Evolutionary conservation across 2,329 filamentous ascomycete species (phyloP).

Genomic region (Pyrenophora tritici-repentis): DNA sequence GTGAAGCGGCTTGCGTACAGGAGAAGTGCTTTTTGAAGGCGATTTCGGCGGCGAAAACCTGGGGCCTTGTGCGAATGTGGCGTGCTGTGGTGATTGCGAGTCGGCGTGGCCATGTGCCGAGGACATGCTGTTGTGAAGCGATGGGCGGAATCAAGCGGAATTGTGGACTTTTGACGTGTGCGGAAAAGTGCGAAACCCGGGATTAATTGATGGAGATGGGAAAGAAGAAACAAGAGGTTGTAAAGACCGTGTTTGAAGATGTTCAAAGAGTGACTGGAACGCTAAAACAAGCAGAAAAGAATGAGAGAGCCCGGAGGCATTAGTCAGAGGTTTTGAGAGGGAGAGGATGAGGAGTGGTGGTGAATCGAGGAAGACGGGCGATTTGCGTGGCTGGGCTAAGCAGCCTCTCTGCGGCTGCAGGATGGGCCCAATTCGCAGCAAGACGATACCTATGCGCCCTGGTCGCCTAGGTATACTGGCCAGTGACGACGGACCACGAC

Average conservation of each 20-base stretch:
- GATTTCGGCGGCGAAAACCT: constrained; percentile 39
- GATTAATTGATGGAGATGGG: constrained; percentile 39
- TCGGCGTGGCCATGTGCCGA: constrained; percentile 31
- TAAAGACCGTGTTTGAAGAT: constrained; percentile 28
- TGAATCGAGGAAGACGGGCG: constrained; percentile 31
- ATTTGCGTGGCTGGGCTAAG: constrained; percentile 28
- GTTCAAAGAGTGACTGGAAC: constrained; percentile 42
- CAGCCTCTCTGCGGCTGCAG: constrained; percentile 33
- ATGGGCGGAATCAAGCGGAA: constrained; percentile 8
- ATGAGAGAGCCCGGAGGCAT: constrained; percentile 42
- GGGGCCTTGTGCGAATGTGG: constrained; percentile 36
- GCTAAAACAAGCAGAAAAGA: constrained; percentile 46
- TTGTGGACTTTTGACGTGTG: constrained; percentile 28
- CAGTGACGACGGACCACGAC: constrained; percentile 40
- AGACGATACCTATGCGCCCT: constrained; percentile 16
- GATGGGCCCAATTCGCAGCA: constrained; percentile 17
- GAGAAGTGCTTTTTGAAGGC: constrained; percentile 35
- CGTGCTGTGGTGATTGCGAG: constrained; percentile 32
- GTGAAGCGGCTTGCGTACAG: constrained; percentile 44
- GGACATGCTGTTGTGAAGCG: constrained; percentile 35
- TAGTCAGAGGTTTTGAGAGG: constrained; percentile 37
- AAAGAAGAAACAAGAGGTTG: constrained; percentile 21
- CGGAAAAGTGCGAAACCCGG: constrained; percentile 28
- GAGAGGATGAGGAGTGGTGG: constrained; percentile 37
- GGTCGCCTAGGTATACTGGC: constrained; percentile 14